Percentiles rank a stretch among this genome's conserved stretches.
Evolutionary conservation across 2,329 filamentous ascomycete species (phyloP).

Genomic region (Plenodomus tracheiphilus): DNA sequence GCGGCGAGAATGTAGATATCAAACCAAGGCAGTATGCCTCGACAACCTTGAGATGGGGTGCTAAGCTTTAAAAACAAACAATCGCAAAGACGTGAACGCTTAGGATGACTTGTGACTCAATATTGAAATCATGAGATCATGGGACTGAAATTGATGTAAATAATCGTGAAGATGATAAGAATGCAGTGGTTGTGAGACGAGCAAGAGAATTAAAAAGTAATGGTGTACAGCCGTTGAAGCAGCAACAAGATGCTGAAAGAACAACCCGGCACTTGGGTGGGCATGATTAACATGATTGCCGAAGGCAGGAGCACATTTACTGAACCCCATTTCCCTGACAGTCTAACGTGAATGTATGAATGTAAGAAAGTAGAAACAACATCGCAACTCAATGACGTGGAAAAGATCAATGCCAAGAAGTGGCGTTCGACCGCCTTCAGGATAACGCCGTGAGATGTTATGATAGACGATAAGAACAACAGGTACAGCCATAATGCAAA

Average conservation of each 20-base stretch:
- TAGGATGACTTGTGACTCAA: background rate
- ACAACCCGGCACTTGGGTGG: background rate
- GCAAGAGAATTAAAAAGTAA: slow-evolving; percentile 1
- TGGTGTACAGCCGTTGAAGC: slow-evolving; percentile 1
- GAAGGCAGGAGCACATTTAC: background rate
- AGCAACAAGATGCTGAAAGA: background rate
- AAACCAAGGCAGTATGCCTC: too few relatives aligned
- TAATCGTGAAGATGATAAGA: slow-evolving; percentile 6
- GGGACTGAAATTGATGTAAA: slow-evolving; percentile 12
- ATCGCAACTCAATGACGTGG: background rate
- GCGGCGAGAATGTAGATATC: too few relatives aligned
- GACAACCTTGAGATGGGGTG: background rate
- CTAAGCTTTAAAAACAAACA: background rate
- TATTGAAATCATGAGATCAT: background rate
- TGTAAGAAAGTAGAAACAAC: background rate
- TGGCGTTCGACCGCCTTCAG: background rate
- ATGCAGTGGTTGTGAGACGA: background rate
- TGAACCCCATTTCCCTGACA: background rate
- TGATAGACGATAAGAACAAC: background rate
- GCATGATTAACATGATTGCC: background rate
- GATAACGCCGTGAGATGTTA: background rate
- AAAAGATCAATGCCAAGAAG: background rate
- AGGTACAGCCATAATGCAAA: background rate
- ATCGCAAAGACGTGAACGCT: background rate
- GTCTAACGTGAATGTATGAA: background rate